Percentiles rank a stretch among this genome's conserved stretches.
phyloP scores from a whole-genome alignment of 805 yeast species.

The Kluyveromyces dobzhanskii region DNA sequence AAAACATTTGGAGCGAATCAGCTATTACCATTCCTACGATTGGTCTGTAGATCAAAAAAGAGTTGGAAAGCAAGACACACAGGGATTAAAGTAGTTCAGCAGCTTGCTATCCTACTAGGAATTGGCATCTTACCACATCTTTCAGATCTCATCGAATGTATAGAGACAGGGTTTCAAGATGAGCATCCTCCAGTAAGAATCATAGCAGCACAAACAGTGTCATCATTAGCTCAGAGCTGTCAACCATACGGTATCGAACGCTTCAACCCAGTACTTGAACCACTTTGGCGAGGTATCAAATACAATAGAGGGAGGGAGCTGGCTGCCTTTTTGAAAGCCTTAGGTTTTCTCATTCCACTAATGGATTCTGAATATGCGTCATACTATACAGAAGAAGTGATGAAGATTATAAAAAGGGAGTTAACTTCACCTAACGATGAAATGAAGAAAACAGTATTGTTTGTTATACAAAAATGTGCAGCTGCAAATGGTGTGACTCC shows the following conservation, averaged over 20 bases:
- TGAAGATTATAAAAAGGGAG: constrained; percentile 60
- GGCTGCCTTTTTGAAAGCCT: constrained; percentile 67
- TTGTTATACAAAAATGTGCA: constrained; percentile 60
- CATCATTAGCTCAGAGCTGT: constrained; percentile 72
- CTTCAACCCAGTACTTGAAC: constrained; percentile 65
- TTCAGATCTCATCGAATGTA: constrained; percentile 52
- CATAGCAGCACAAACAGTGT: constrained; percentile 61
- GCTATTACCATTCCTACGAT: constrained; percentile 70
- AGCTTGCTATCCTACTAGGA: constrained; percentile 60
- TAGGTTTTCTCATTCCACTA: constrained; percentile 74
- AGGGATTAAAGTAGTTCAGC: constrained; percentile 70
- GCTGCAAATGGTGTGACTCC: constrained; percentile 48
- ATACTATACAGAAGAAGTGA: constrained; percentile 67
- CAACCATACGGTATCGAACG: constrained; percentile 87
- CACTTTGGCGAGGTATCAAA: constrained; percentile 72
- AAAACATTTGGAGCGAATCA: constrained; percentile 65
- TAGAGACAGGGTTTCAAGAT: constrained; percentile 52
- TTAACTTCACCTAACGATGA: constrained; percentile 81
- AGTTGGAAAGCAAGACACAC: constrained; percentile 81
- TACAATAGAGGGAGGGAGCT: constrained; percentile 70
- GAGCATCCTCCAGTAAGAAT: constrained; percentile 60
- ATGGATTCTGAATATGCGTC: constrained; percentile 80
- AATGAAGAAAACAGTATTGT: constrained; percentile 66
- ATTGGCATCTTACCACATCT: constrained; percentile 70
- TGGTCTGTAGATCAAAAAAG: constrained; percentile 68